phyloP scores from a whole-genome alignment of 768 basidiomycete species.

The Lactarius trivialis region DNA sequence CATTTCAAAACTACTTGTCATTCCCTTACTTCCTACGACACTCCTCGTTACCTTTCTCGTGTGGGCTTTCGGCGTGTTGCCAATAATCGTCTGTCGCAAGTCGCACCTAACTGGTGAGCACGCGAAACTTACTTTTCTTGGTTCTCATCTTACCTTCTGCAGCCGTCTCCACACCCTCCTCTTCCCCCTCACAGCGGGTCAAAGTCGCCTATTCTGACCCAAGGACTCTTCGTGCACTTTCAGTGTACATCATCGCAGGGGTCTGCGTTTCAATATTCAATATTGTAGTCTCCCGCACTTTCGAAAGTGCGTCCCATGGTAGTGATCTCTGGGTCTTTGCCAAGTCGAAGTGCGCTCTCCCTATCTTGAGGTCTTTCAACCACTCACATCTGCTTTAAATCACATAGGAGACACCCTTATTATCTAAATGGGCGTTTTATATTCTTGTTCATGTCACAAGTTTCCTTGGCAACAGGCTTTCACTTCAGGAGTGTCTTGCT shows the following conservation, averaged over 20 bases:
- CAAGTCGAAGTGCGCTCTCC: conserved; percentile 49
- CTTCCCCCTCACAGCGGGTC: conserved; percentile 48
- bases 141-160: conserved; percentile 4
- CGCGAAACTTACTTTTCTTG: neutral
- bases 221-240: conserved; percentile 39
- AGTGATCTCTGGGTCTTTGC: conserved; percentile 50
- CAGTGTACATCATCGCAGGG: conserved; percentile 44
- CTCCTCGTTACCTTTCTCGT: conserved; percentile 35
- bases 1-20: conserved; percentile 35
- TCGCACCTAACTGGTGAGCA: conserved; percentile 51
- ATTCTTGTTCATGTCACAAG: conserved; percentile 52
- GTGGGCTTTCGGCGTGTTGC: conserved; percentile 52
- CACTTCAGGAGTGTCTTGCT: conserved; percentile 53
- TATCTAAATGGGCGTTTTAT: conserved; percentile 65
- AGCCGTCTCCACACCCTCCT: conserved; percentile 44
- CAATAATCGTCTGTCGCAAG: conserved; percentile 53
- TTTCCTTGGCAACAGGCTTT: conserved; percentile 41
- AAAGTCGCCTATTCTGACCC: conserved; percentile 41
- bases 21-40: conserved; percentile 34
- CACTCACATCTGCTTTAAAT: neutral
- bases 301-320: conserved; percentile 28
- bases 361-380: neutral
- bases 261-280: conserved; percentile 40
- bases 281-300: conserved; percentile 32
- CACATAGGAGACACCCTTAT: conserved; percentile 60